Evolutionary conservation across 108 stramenopile species (phyloP), one percentile per base, ranked within the genome.

Genomic region (Cyclostephanos invisitatus): DNA sequence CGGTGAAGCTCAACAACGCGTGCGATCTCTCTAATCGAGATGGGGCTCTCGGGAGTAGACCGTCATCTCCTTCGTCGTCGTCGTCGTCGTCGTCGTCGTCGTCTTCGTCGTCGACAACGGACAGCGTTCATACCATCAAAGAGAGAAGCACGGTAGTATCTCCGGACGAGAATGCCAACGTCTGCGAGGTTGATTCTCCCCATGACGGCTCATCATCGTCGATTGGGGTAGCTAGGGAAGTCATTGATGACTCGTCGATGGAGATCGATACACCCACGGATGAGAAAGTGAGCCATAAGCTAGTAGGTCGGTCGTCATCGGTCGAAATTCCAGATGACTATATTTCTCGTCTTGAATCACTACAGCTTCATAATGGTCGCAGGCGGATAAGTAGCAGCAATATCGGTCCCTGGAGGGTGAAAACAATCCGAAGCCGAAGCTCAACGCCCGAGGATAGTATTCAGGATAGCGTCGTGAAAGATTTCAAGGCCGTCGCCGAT

Each of bases 391-490:
- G 15, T 14, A 46, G 44, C 44, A 15, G 14, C 12, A 3, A 14
- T 15, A 46, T 3, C 14, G 44, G 14, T 46, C 12, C 44, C 27
- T 21, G 28, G 4, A 17, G 4, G 60, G 14, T 61, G 5, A 14
- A 9, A 5, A 46, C 44, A 15, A 15, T 15, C 2, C 44, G 44
- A 46, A 46, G 44, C 15, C 3, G 14, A 15, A 15, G 12, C 15
- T 0, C 2, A 2, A 15, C 61, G 21, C 22, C 61, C 7, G 61
- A 40, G n/a, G 28, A 9, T 3, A 15, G 54, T 0, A 44, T 70
- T 1, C 68, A 57, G 15, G 35, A 35, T 2, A 70, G 68, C 20
- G 35, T 70, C 22, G 68, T 70, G 8, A 37, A 70, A 17, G 68
- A 70, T 36, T 70, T 70, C 18, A 24, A 29, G 35, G 18, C 22